Base-by-base conservation (phyloP, 768 basidiomycete species). In the Lepiota venenata region DNA sequence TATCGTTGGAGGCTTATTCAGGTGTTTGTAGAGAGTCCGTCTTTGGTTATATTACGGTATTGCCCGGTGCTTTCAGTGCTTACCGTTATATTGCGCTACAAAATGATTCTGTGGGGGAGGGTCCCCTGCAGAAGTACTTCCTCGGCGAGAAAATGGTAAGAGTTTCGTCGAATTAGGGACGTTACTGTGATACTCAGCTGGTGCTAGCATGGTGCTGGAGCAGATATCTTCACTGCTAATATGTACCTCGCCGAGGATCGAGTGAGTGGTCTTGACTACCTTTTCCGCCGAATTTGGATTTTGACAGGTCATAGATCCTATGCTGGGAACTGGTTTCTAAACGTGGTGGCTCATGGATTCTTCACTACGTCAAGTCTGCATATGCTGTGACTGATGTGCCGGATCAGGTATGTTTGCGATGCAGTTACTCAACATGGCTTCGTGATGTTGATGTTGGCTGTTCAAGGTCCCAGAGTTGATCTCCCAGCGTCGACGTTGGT, bases 291-390 rank as follows among this genome's bases (percentile, higher is more conserved):
- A 7, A 16, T 47, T 29, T 29, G 27, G 50, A 11, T 22, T 10
- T 44, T 56, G 64, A 41, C 60, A 21, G n/a, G 40, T 47, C 25
- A 55, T 56, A 85, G 84, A 97, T 98, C 58, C 76, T 98, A 1
- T 98, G 95, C 68, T 98, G 94, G 93, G 95, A 98, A 67, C 80
- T 98, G 20, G 95, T 98, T 29, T 90, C 91, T n/a, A 98, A 98
- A 65, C 83, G 93, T 10, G 86, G 87, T 14, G 87, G 84, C 2
- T 77, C 89, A 21, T 98, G 96, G 96, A 84, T 90, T 42, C 70
- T 99, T 66, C 94, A 98, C 73, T 99, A 95, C 63, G 95, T 97
- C 71, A 95, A 97, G 64, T 92, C 88, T 0, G 93, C 95, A 2
- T 93, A 92, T 61, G 94, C 87, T 2, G 81, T 92, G 18, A 95